Conservation (phyloP, 2,329 filamentous ascomycete species). For the Alternaria metachromatica region DNA sequence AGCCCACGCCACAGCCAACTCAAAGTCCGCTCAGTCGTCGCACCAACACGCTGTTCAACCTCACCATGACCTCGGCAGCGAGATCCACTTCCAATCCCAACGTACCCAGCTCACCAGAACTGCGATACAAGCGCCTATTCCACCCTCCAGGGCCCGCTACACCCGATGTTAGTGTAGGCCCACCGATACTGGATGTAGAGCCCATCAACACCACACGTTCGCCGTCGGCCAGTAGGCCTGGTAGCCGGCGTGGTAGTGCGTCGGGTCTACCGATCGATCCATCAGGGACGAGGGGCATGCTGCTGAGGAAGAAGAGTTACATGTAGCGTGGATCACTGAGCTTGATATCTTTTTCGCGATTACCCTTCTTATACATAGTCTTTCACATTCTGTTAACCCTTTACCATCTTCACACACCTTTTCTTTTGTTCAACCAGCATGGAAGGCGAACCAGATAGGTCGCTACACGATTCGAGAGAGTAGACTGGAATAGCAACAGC, state of each 20-base stretch:
- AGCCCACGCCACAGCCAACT: constrained; percentile 12
- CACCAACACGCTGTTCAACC: constrained; percentile 27
- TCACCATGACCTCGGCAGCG: constrained; percentile 33
- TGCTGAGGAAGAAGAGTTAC: constrained; percentile 33
- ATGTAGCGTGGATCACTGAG: not conserved
- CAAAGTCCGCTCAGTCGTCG: constrained; percentile 16
- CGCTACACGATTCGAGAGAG: not conserved
- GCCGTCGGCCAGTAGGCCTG: constrained; percentile 12
- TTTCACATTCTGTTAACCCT: not conserved
- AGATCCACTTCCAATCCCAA: not conserved
- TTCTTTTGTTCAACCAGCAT: not conserved
- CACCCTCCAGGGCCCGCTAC: constrained; percentile 36
- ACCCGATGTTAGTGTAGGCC: constrained; percentile 21
- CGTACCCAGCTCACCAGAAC: constrained; percentile 48
- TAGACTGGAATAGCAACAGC: not conserved
- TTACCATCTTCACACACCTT: not conserved
- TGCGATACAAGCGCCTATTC: constrained; percentile 52
- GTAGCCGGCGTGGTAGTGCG: constrained; percentile 27
- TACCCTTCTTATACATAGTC: constrained; percentile 4
- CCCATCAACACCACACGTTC: not conserved
- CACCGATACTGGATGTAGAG: not conserved
- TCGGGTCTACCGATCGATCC: constrained; percentile 31
- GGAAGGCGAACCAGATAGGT: not conserved
- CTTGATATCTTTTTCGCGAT: not conserved
- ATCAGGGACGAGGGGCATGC: constrained; percentile 43